Evolutionary conservation across 768 basidiomycete genomes (phyloP).

Genomic region (Heimioporus sp.): DNA sequence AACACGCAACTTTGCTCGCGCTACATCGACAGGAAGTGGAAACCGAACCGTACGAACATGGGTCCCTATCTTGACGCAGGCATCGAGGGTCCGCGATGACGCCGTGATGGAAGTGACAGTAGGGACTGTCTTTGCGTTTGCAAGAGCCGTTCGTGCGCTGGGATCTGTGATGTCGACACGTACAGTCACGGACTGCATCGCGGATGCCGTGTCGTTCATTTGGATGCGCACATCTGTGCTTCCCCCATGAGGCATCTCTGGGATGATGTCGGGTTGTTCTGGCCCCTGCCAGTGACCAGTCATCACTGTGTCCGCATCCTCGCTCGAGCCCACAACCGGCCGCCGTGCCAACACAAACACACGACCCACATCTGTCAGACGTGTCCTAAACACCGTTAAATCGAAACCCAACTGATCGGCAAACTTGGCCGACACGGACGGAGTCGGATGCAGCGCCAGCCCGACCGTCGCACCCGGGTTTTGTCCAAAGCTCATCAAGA

Average conservation of each 20-base stretch:
- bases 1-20: conserved; percentile 38
- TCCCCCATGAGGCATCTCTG: no score
- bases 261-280: no score
- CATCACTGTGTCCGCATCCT: not conserved
- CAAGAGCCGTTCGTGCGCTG: conserved; percentile 10
- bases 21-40: conserved; percentile 44
- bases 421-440: conserved; percentile 6
- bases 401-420: conserved; percentile 5
- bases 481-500: conserved; percentile 10
- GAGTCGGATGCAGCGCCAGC: conserved; percentile 14
- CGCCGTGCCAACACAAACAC: conserved; percentile 18
- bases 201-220: conserved; percentile 9
- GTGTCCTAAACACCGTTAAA: conserved; percentile 18
- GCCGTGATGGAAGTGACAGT: not conserved
- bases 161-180: conserved; percentile 22
- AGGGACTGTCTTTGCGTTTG: conserved; percentile 2
- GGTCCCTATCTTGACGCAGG: conserved; percentile 10
- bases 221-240: conserved; percentile 3
- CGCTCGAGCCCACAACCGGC: conserved; percentile 9
- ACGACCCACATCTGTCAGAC: conserved; percentile 5
- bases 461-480: conserved; percentile 11
- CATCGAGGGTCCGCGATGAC: not conserved
- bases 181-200: conserved; percentile 10
- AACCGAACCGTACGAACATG: conserved; percentile 30
- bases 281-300: conserved; percentile 5